Percentiles rank a stretch among this genome's conserved stretches.
These are phyloP conservation scores for Corynespora cassiicola DNA, from an alignment of 2,329 filamentous ascomycete species.

Conservation along the genomic window DNA sequence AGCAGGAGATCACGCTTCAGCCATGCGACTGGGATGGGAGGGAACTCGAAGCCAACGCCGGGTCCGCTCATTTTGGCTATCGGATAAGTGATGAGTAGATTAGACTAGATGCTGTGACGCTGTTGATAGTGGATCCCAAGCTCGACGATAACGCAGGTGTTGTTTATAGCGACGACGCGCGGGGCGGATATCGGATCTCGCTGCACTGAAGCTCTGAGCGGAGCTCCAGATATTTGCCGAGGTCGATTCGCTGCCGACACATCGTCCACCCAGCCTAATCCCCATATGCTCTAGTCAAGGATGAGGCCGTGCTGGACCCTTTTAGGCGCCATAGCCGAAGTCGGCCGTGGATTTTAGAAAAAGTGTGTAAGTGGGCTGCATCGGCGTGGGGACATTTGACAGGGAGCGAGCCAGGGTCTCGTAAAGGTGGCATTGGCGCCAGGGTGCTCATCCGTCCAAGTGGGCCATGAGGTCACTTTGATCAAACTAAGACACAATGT, in stretches of 20 bases:
- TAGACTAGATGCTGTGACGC: constrained; percentile 3
- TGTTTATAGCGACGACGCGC: constrained; percentile 22
- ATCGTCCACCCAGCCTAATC: constrained; percentile 17
- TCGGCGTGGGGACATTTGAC: no score
- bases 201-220: constrained; percentile 24
- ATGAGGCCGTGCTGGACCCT: background rate
- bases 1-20: constrained; percentile 86
- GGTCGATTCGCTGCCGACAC: constrained; percentile 33
- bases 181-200: constrained; percentile 32
- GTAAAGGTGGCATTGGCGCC: no score
- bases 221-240: constrained; percentile 39
- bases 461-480: no score
- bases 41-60: constrained; percentile 79
- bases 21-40: constrained; percentile 78
- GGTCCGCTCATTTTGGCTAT: constrained; percentile 47
- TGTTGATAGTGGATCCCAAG: background rate
- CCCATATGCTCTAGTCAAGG: constrained; percentile 7
- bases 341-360: constrained; percentile 3
- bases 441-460: no score
- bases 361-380: constrained; percentile 19
- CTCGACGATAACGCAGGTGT: constrained; percentile 5
- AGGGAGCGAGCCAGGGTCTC: no score
- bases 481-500: no score
- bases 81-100: constrained; percentile 1
- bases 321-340: constrained; percentile 3